phyloP scores from a whole-genome alignment of 176 grass and related monocot genomes.

The Ananas comosus region DNA sequence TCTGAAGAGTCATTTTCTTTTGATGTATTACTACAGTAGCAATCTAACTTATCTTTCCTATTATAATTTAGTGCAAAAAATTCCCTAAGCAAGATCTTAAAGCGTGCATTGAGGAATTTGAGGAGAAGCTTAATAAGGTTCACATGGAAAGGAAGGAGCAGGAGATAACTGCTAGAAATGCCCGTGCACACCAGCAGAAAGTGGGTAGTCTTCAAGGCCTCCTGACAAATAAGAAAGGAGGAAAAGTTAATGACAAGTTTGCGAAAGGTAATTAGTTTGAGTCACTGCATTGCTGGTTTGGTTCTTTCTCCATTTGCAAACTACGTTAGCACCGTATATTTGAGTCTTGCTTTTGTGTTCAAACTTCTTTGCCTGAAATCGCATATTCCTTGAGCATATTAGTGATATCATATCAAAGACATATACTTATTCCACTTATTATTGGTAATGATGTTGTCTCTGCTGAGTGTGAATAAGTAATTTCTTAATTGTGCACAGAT shows the following conservation, averaged over 20 bases:
- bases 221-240: slow-evolving; percentile 27
- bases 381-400: too few relatives aligned
- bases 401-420: too few relatives aligned
- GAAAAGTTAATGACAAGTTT: slow-evolving; percentile 21
- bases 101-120: slow-evolving; percentile 92
- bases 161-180: slow-evolving; percentile 67
- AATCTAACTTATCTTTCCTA: slow-evolving; percentile 13
- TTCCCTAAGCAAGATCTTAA: slow-evolving; percentile 82
- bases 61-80: slow-evolving; percentile 79
- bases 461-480: background rate
- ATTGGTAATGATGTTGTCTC: slow-evolving; percentile 3
- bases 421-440: background rate
- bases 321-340: slow-evolving; percentile 7
- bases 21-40: background rate
- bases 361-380: background rate
- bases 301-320: slow-evolving; percentile 1
- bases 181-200: slow-evolving; percentile 55
- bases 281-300: slow-evolving; percentile 11
- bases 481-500: slow-evolving; percentile 25
- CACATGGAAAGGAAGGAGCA: slow-evolving; percentile 88
- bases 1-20: background rate
- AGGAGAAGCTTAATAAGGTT: slow-evolving; percentile 78
- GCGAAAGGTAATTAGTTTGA: slow-evolving; percentile 41
- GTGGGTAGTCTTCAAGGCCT: slow-evolving; percentile 49
- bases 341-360: background rate